phyloP scores from a whole-genome alignment of 108 stramenopile species.

The Poteriospumella lacustris region DNA sequence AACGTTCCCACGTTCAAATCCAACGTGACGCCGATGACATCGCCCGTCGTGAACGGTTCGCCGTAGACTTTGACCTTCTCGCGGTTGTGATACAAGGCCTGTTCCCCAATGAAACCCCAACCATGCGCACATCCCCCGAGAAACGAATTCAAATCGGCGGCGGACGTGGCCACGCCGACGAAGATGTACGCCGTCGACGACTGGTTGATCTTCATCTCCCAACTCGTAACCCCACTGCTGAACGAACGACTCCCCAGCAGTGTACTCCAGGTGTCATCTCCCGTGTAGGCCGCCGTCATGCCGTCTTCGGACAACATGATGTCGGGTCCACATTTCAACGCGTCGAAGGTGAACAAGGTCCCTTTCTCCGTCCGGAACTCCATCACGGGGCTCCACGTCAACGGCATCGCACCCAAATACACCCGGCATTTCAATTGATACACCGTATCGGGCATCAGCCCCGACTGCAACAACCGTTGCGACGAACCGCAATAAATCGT shows the following conservation, averaged over 20 bases:
- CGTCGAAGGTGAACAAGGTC: conserved; percentile 27
- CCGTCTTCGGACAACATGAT: conserved; percentile 29
- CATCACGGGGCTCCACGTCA: conserved; percentile 16
- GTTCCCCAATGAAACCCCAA: conserved; percentile 94
- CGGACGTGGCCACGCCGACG: conserved; percentile 83
- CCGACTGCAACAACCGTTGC: background rate
- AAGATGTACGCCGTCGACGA: conserved; percentile 88
- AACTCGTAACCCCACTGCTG: conserved; percentile 38
- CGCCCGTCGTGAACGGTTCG: conserved; percentile 14
- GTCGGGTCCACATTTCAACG: conserved; percentile 32
- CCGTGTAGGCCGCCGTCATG: conserved; percentile 13
- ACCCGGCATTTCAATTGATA: conserved; percentile 15
- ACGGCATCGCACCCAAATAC: background rate
- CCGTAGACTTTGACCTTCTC: conserved; percentile 50
- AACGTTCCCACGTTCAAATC: conserved; percentile 23
- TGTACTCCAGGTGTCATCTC: conserved; percentile 53
- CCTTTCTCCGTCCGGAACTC: conserved; percentile 25
- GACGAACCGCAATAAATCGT: conserved; percentile 27
- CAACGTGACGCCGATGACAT: conserved; percentile 10
- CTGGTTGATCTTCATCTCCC: conserved; percentile 63
- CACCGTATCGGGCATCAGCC: background rate
- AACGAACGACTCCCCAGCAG: conserved; percentile 40
- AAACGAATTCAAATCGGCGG: conserved; percentile 76
- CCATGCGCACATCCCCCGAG: conserved; percentile 92
- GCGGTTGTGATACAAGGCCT: conserved; percentile 88